These are phyloP conservation scores for Colletotrichum magnum DNA, from an alignment of 2,329 filamentous ascomycete species.

Conservation along the genomic window DNA sequence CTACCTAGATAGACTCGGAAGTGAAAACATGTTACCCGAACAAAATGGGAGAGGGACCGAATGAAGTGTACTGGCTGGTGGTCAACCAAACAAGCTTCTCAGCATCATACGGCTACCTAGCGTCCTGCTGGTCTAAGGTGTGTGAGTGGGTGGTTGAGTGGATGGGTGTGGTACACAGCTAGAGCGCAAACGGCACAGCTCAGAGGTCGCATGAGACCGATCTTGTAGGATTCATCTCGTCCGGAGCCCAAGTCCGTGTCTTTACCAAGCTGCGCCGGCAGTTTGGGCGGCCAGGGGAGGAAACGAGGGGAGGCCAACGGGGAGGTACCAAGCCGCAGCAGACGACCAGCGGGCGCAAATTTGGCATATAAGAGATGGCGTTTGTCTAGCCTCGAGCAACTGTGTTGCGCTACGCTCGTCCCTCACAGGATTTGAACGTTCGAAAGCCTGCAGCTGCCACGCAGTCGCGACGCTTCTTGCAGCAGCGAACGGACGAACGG, in stretches of 20 bases:
- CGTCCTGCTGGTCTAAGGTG: background rate
- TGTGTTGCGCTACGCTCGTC: background rate
- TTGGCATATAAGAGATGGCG: slow-evolving; percentile 16
- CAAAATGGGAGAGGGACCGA: background rate
- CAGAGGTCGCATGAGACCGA: slow-evolving; percentile 10
- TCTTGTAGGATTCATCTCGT: slow-evolving; percentile 18
- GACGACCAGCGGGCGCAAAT: background rate
- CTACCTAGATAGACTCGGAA: too few species aligned
- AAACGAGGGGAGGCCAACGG: slow-evolving; percentile 5
- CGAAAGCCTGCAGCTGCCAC: slow-evolving; percentile 4
- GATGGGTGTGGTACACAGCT: slow-evolving; percentile 19
- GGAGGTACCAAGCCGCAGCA: background rate
- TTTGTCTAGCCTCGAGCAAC: background rate
- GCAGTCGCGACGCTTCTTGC: background rate
- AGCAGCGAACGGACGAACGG: slow-evolving; percentile 18
- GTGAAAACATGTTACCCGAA: too few species aligned
- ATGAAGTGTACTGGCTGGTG: background rate
- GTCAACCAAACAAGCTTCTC: slow-evolving; percentile 4
- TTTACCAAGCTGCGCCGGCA: background rate
- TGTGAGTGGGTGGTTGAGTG: background rate
- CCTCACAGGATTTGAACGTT: background rate
- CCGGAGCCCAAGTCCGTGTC: background rate
- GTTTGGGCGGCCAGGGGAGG: slow-evolving; percentile 1
- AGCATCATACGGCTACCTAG: slow-evolving; percentile 8
- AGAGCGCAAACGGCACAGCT: slow-evolving; percentile 19